phyloP scores from a whole-genome alignment of 2,329 filamentous ascomycete species.

The Fusarium chlamydosporum region DNA sequence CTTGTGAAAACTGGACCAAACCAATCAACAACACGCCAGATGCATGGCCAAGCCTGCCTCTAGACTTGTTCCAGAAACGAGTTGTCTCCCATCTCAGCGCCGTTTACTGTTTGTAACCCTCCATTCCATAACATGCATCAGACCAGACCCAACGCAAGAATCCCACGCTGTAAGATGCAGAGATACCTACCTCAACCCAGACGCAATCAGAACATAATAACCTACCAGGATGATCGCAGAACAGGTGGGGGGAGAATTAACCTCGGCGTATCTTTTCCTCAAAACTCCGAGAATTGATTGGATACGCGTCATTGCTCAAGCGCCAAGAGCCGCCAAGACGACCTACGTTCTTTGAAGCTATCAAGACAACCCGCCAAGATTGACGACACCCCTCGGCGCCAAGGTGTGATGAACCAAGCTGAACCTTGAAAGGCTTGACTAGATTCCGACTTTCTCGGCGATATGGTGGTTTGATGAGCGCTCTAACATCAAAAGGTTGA shows the following conservation, averaged over 20 bases:
- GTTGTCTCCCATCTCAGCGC: not conserved
- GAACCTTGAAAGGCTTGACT: conserved; percentile 44
- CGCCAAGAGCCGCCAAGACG: conserved; percentile 46
- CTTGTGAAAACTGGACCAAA: not conserved
- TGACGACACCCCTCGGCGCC: conserved; percentile 30
- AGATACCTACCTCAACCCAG: conserved; percentile 5
- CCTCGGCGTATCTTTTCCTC: conserved; percentile 26
- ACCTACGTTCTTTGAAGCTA: conserved; percentile 31
- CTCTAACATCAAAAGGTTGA: conserved; percentile 5
- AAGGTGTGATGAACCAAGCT: conserved; percentile 31
- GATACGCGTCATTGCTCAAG: conserved; percentile 38
- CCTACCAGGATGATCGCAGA: conserved; percentile 4
- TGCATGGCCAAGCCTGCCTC: conserved; percentile 31
- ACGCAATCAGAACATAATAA: conserved; percentile 19
- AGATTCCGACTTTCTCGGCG: conserved; percentile 33
- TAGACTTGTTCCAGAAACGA: conserved; percentile 40
- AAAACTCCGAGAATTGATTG: conserved; percentile 27
- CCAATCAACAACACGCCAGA: conserved; percentile 27
- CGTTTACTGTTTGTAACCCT: conserved; percentile 11
- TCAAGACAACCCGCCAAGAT: conserved; percentile 31
- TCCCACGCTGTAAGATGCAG: conserved; percentile 20
- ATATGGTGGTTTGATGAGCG: conserved; percentile 38
- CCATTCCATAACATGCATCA: conserved; percentile 4
- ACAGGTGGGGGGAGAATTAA: conserved; percentile 9
- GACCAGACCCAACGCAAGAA: conserved; percentile 1